Percentiles rank a stretch among this genome's conserved stretches.
These are phyloP conservation scores for Discostella stelligeroides DNA, from an alignment of 108 stramenopile genomes.

Conservation along the genomic window DNA sequence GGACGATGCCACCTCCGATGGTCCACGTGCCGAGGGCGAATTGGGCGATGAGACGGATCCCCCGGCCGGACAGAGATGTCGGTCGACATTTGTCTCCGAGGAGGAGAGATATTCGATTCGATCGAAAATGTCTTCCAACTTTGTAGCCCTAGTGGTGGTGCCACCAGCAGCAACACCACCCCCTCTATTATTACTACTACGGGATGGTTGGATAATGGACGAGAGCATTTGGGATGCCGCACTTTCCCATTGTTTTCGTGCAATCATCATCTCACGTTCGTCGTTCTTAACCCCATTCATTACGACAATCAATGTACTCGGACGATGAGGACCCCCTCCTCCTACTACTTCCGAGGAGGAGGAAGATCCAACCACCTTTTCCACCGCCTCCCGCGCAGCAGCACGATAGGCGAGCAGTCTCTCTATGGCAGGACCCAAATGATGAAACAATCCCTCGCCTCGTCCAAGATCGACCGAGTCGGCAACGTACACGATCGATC, in stretches of 20 bases:
- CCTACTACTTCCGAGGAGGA: no score
- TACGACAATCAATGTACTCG: background rate
- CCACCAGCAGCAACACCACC: no score
- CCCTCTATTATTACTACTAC: no score
- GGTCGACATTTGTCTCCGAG: constrained; percentile 52
- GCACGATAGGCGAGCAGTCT: constrained; percentile 53
- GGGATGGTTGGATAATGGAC: constrained; percentile 56
- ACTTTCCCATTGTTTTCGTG: no score
- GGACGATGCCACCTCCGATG: constrained; percentile 42
- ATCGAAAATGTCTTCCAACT: constrained; percentile 70
- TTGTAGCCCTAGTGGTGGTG: constrained; percentile 51
- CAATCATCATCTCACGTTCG: no score
- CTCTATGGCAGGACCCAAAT: constrained; percentile 79
- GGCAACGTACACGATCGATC: constrained; percentile 72
- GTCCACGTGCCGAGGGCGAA: constrained; percentile 39
- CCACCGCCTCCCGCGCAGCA: no score
- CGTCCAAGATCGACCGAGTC: constrained; percentile 62
- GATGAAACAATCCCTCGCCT: constrained; percentile 82
- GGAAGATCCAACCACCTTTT: no score
- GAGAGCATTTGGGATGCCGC: constrained; percentile 61
- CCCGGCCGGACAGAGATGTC: constrained; percentile 46
- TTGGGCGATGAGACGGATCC: constrained; percentile 36
- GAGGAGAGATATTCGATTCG: constrained; percentile 64
- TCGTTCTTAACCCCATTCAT: background rate
- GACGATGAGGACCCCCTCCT: constrained; percentile 10